A percentile compares a stretch with the other conserved stretches of the same genome.
These are phyloP conservation scores for Amoebophrya sp. DNA, from an alignment of 169 alveolate species.

Conservation along the genomic window DNA sequence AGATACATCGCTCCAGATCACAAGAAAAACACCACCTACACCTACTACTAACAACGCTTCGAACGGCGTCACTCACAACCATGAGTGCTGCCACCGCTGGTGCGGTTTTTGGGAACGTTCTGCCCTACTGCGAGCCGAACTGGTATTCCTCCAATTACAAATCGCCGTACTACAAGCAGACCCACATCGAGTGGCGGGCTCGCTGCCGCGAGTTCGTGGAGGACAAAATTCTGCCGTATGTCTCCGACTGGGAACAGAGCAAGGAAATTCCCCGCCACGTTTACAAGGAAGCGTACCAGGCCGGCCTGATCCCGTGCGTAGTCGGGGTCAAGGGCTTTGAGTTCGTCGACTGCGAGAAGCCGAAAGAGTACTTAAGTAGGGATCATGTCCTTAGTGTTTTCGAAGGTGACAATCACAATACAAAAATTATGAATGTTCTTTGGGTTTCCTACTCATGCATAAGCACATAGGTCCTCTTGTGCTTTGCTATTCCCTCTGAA, in stretches of 20 bases:
- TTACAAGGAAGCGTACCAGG: slow-evolving; percentile 27
- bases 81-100: too few relatives aligned
- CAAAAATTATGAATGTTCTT: too few relatives aligned
- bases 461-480: too few relatives aligned
- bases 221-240: slow-evolving; percentile 41
- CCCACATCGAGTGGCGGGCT: not conserved
- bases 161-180: not conserved
- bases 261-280: not conserved
- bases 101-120: not conserved
- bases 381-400: too few relatives aligned
- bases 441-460: too few relatives aligned
- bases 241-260: slow-evolving; percentile 39
- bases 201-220: slow-evolving; percentile 48
- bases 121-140: not conserved
- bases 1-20: too few relatives aligned
- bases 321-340: slow-evolving; percentile 29
- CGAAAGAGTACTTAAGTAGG: slow-evolving; percentile 11
- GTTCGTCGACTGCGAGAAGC: slow-evolving; percentile 31
- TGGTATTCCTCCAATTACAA: not conserved
- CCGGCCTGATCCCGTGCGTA: slow-evolving; percentile 31
- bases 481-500: too few relatives aligned
- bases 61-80: too few relatives aligned
- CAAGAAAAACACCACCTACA: too few relatives aligned
- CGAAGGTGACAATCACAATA: too few relatives aligned
- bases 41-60: too few relatives aligned